Base-by-base conservation (phyloP, 2,329 filamentous ascomycete genomes). In the Arthrobotrys conoides region DNA sequence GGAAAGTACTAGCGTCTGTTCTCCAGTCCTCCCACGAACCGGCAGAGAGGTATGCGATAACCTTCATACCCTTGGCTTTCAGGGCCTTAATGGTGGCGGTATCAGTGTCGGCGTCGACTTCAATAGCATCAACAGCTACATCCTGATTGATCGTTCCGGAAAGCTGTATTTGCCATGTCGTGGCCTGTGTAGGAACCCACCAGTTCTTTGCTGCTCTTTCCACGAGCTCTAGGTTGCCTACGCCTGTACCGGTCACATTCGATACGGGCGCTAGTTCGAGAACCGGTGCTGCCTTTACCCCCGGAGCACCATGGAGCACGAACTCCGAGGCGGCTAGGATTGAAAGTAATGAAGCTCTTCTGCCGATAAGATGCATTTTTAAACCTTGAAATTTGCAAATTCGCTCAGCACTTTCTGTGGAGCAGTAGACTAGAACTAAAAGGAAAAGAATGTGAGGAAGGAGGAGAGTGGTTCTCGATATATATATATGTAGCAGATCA, bases 21-120 rank as follows among this genome's bases (percentile, higher is more conserved):
- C 91, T 87, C 85, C 87, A 89, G 65, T 89, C 82, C 83, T 93
- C 91, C 81, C 88, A 92, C 5, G 89, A 90, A 0, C 91, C 91
- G 0, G 90, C 91, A 66, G 89, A 91, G 85, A 93, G 93, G 84
- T 93, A 93, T 85, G 91, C 93, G 76, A 93, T 90, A 69, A 92
- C 88, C 79, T 88, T 89, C 82, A 88, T 88, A 8, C 87, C 88
- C 30, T 86, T 82, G 1, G 80, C 78, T 49, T 90, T 87, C n/a
- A 91, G 84, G 3, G 83, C 82, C 3, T 83, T 77, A 59, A 90
- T 88, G 0, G 63, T 78, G 10, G 84, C 86, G 3, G 84, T 81
- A n/a, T 85, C 84, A 4, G 84, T 83, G 63, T 88, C 88, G n/a
- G 38, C 90, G 83, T 88, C 91, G 64, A 91, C 85, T 5, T 86